Base-by-base conservation (phyloP, 345 rosid species). In the Eutrema heterophyllum region DNA sequence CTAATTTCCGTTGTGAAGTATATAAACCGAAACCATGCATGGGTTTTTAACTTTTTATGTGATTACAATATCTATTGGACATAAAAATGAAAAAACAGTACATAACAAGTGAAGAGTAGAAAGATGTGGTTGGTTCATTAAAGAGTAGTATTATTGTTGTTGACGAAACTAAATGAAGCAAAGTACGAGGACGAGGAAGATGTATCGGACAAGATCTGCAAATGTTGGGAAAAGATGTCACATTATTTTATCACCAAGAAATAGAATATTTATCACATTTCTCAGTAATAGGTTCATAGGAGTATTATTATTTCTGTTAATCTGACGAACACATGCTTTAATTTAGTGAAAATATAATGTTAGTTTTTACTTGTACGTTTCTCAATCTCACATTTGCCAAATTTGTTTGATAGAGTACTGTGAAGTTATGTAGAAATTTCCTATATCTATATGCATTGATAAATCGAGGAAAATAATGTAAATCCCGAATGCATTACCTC, bases 151-250 rank as follows among this genome's bases (percentile, higher is more conserved):
- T 32, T 44, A 48, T 38, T 43, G 71, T 67, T 14, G 30, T 39
- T 10, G 43, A 58, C 18, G 43, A 56, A 39, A 58, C 65, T 64
- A 55, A 45, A 44, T 94, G 91, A 95, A 75, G 99, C 97, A 49
- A 95, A 95, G 76, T 92, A 95, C 2, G 99, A 95, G 0, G 99
- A 90, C 0, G 99, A 92, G 0, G 99, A 92, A 7, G 96, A 87
- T 18, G 97, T 92, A 79, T 95, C 99, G 1, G 99, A 96, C 81
- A 95, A 84, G 74, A 95, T 84, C 97, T 95, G 97, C 81, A 83
- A 79, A 45, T 53, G 67, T 67, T 18, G 33, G 50, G 41, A 57
- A 68, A 33, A 24, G 12, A n/a, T 14, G 15, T 60, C 13, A 29
- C 43, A 64, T 74, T 12, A 58, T 38, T 30, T 38, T 35, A 66